phyloP scores from a whole-genome alignment of 2,329 filamentous ascomycete genomes.

The Colletotrichum tabaci region DNA sequence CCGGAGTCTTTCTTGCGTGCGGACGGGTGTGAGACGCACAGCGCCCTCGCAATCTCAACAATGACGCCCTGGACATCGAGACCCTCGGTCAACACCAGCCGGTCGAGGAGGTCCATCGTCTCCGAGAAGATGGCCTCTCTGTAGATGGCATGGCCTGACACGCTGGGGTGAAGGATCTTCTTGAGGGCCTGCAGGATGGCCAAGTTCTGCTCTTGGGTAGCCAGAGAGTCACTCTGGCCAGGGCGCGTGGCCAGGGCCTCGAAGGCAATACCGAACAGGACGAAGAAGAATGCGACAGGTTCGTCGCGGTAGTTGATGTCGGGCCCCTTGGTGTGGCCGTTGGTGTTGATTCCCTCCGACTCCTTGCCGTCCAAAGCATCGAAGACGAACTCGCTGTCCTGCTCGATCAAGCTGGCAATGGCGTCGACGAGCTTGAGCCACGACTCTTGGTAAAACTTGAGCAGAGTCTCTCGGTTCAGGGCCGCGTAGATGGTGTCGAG shows the following conservation, averaged over 20 bases:
- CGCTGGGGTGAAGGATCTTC: slow-evolving; percentile 94
- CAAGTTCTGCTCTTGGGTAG: slow-evolving; percentile 83
- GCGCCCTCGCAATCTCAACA: slow-evolving; percentile 90
- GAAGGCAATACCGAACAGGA: slow-evolving; percentile 95
- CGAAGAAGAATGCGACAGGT: slow-evolving; percentile 98
- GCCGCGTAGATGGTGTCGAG: slow-evolving; percentile 96
- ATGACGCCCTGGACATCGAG: slow-evolving; percentile 92
- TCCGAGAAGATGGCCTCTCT: slow-evolving; percentile 96
- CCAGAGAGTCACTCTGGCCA: slow-evolving; percentile 74
- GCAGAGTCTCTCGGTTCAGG: slow-evolving; percentile 91
- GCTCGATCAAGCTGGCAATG: slow-evolving; percentile 96
- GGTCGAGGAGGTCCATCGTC: slow-evolving; percentile 95
- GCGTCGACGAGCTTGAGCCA: slow-evolving; percentile 98
- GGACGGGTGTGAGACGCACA: slow-evolving; percentile 93
- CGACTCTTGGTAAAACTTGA: slow-evolving; percentile 96
- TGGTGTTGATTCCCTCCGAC: slow-evolving; percentile 61
- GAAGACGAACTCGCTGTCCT: slow-evolving; percentile 98
- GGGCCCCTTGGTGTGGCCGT: slow-evolving; percentile 72
- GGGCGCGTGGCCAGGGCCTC: slow-evolving; percentile 92
- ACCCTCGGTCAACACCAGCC: slow-evolving; percentile 91
- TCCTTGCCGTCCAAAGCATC: slow-evolving; percentile 93
- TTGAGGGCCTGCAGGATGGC: slow-evolving; percentile 93
- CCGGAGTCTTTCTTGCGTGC: slow-evolving; percentile 78
- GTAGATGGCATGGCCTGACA: slow-evolving; percentile 97
- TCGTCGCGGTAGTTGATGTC: slow-evolving; percentile 99